phyloP scores from a whole-genome alignment of 495 filamentous ascomycete genomes.

The Penicillium crystallinum region DNA sequence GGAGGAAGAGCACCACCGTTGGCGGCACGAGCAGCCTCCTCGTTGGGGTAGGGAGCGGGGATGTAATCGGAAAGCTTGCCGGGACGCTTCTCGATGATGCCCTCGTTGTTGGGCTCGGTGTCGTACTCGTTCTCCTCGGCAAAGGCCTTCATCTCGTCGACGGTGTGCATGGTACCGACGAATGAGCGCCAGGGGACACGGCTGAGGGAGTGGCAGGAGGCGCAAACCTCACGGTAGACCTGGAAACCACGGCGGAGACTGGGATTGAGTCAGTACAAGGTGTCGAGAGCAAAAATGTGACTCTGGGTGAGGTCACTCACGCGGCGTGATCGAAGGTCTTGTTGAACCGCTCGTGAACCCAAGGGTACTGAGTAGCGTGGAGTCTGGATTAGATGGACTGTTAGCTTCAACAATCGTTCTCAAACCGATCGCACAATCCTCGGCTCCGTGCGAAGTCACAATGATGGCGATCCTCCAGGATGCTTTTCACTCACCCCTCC shows the following conservation, averaged over 20 bases:
- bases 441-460: constrained; percentile 26
- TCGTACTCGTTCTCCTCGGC: constrained; percentile 99
- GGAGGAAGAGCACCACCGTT: constrained; percentile 98
- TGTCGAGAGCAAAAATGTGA: constrained; percentile 8
- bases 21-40: constrained; percentile 94
- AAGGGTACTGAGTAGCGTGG: constrained; percentile 87
- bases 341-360: constrained; percentile 84
- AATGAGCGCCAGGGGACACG: constrained; percentile 91
- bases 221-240: constrained; percentile 98
- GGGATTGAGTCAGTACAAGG: constrained; percentile 23
- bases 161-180: constrained; percentile 87
- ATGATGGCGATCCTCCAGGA: constrained; percentile 3
- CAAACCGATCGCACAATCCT: constrained; percentile 21
- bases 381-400: constrained; percentile 51
- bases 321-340: constrained; percentile 96
- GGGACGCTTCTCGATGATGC: constrained; percentile 94
- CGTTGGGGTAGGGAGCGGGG: constrained; percentile 92
- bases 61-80: constrained; percentile 99
- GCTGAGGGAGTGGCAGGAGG: constrained; percentile 91
- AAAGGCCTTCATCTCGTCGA: constrained; percentile 94
- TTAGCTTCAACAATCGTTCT: constrained; percentile 13
- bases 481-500: constrained; percentile 76
- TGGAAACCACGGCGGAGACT: constrained; percentile 99
- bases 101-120: constrained; percentile 95
- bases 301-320: constrained; percentile 51